Conservation (phyloP, 495 filamentous ascomycete genomes). For the Halenospora varia region DNA sequence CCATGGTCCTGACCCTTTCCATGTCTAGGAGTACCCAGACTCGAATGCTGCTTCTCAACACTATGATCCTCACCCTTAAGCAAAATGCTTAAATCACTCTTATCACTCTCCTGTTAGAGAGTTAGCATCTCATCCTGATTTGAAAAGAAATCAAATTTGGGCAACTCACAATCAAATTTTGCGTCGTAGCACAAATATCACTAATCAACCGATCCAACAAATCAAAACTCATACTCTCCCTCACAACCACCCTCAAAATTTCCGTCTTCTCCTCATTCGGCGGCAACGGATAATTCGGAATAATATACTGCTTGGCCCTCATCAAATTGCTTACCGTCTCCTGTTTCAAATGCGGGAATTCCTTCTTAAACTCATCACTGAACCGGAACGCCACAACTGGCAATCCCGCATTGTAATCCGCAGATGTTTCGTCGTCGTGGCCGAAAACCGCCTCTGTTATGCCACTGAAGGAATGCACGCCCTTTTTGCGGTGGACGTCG, state of each 20-base stretch:
- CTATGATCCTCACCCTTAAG: constrained; percentile 18
- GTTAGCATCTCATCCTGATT: constrained; percentile 12
- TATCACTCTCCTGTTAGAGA: constrained; percentile 35
- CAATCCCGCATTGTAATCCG: constrained; percentile 62
- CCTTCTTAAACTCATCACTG: constrained; percentile 55
- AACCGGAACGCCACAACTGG: constrained; percentile 71
- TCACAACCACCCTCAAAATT: constrained; percentile 65
- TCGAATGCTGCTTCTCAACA: constrained; percentile 31
- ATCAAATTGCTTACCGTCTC: constrained; percentile 60
- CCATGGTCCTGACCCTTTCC: constrained; percentile 20
- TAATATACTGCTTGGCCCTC: constrained; percentile 68
- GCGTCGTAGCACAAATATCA: constrained; percentile 52
- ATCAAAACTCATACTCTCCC: constrained; percentile 67
- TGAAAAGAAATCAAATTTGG: constrained; percentile 22
- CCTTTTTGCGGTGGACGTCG: constrained; percentile 59
- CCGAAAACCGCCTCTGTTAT: constrained; percentile 35
- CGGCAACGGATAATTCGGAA: constrained; percentile 71
- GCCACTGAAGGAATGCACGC: constrained; percentile 21
- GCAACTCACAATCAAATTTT: constrained; percentile 44
- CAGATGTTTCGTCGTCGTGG: constrained; percentile 43
- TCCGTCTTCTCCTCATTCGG: constrained; percentile 59
- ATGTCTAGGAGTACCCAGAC: constrained; percentile 18
- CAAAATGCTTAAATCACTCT: constrained; percentile 40
- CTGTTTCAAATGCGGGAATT: constrained; percentile 64
- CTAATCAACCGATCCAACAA: constrained; percentile 58